A percentile compares a stretch with the other conserved stretches of the same genome.
These are phyloP conservation scores for Coix lacrymajobi DNA, from an alignment of 176 grass and related monocot species.

Conservation along the genomic window DNA sequence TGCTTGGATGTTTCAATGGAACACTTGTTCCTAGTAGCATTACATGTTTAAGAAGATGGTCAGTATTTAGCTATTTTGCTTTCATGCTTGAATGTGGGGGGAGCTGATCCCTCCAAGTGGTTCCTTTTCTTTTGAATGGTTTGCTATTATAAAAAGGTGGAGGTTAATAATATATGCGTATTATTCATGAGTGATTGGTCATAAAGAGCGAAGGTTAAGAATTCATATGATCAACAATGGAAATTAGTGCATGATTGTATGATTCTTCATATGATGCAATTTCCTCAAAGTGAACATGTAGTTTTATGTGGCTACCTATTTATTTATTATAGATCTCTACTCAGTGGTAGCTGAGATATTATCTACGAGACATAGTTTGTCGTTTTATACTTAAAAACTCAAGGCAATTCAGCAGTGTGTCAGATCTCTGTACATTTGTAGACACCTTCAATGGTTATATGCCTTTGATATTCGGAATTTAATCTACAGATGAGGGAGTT, in stretches of 20 bases:
- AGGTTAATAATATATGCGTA: background rate
- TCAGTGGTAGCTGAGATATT: background rate
- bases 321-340: constrained; percentile 6
- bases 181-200: background rate
- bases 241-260: constrained; percentile 5
- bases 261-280: background rate
- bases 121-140: background rate
- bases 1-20: background rate
- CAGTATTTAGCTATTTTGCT: background rate
- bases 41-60: background rate
- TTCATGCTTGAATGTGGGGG: background rate
- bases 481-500: constrained; percentile 68
- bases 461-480: background rate
- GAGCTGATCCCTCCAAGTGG: background rate
- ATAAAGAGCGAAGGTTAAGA: background rate
- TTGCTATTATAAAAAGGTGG: background rate
- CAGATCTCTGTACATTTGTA: background rate
- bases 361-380: background rate
- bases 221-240: background rate
- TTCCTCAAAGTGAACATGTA: background rate
- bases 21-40: background rate
- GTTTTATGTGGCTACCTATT: background rate
- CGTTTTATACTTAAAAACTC: constrained; percentile 4
- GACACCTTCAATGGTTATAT: background rate
- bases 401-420: background rate